phyloP scores from a whole-genome alignment of 495 filamentous ascomycete genomes.

The Haplographium delicatum region DNA sequence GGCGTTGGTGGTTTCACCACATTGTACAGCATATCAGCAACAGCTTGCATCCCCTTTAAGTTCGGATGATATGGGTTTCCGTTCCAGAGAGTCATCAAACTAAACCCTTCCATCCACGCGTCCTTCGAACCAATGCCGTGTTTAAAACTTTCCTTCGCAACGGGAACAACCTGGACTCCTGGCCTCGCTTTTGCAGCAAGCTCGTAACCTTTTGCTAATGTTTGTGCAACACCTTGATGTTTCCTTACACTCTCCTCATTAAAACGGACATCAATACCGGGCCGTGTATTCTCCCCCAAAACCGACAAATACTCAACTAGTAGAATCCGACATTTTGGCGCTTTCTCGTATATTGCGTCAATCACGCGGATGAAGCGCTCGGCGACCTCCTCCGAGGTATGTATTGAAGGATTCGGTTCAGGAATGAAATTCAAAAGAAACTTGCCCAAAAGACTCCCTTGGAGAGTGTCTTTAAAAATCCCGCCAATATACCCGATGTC shows the following conservation, averaged over 20 bases:
- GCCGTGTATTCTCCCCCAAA: conserved; percentile 31
- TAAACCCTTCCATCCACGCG: background rate
- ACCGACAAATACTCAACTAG: conserved; percentile 43
- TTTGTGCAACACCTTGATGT: conserved; percentile 27
- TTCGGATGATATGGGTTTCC: conserved; percentile 2
- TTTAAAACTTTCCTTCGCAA: conserved; percentile 2
- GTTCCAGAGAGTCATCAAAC: background rate
- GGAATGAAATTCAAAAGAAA: conserved; percentile 7
- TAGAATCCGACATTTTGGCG: conserved; percentile 32
- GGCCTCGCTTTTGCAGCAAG: conserved; percentile 21
- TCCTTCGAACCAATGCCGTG: conserved; percentile 2
- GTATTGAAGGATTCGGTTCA: background rate
- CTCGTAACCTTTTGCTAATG: conserved; percentile 28
- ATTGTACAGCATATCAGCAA: conserved; percentile 1
- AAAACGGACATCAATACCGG: conserved; percentile 32
- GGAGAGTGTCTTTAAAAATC: conserved; percentile 30
- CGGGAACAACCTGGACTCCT: background rate
- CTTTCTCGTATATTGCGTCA: conserved; percentile 33
- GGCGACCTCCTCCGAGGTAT: conserved; percentile 26
- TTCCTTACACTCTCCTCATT: conserved; percentile 31
- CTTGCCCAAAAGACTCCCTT: background rate
- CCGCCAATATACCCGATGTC: conserved; percentile 41
- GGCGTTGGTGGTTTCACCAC: too few species aligned
- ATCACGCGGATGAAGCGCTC: conserved; percentile 31
- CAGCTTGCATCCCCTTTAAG: conserved; percentile 5